Evolutionary conservation across 768 basidiomycete species (phyloP), one percentile per base, ranked within the genome.

Genomic region (Leccinum ochraceum): DNA sequence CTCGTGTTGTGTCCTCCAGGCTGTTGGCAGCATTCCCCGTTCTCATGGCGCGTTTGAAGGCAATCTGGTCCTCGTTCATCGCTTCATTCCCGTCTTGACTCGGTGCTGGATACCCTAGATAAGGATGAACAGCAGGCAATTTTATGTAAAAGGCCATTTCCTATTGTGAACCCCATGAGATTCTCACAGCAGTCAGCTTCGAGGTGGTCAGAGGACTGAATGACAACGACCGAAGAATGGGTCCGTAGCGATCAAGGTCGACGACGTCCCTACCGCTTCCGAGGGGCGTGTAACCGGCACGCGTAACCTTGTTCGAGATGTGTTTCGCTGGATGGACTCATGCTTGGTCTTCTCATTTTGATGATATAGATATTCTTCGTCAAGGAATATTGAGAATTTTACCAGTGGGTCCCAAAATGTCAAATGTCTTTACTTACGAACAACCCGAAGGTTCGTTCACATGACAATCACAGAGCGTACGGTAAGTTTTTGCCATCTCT

Each of bases 111-210:
- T 77, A 71, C 57, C 78, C 78, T 7, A 77, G 75, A 1, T 78
- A 79, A 44, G 76, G 77, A 53, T 67, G 73, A 56, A 62, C 71
- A 3, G 77, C 37, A 16, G 6, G 14, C 6, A 37, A 37, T 6
- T 37, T 37, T 16, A 37, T 37, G 37, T 37, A 37, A 37, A 37
- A 6, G 37, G 16, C 14, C 37, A 16, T 37, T 2, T 37, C 36
- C 14, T 14, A 16, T 37, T 37, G 14, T 14, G 36, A 37, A 7
- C 36, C 36, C 36, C 6, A 5, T 37, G 14, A 14, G 3, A 65
- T 64, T 3, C 69, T 79, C 6, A 67, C 70, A 39, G 75, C 77
- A 2, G 72, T 75, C 2, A 80, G 81, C 1, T 44, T 9, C 42
- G 42, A 44, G n/a, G n/a, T 13, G 34, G 17, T 17, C 42, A 44